phyloP scores from a whole-genome alignment of 2,329 filamentous ascomycete genomes.

The Tolypocladium pustulatum region DNA sequence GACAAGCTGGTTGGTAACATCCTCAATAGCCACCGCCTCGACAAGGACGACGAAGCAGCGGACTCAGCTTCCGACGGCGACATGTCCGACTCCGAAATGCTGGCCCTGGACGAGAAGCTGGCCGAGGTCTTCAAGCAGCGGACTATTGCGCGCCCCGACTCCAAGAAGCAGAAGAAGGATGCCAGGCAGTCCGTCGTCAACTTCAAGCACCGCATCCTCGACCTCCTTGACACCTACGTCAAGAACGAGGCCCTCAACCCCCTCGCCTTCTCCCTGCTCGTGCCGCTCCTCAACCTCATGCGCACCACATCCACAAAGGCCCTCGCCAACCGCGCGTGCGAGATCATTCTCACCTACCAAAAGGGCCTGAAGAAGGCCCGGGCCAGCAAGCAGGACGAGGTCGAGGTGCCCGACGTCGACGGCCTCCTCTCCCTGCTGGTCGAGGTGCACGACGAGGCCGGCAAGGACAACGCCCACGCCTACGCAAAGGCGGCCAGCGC shows the following conservation, averaged over 20 bases:
- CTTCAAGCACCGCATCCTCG: conserved; percentile 90
- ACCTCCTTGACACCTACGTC: conserved; percentile 76
- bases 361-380: conserved; percentile 52
- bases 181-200: conserved; percentile 83
- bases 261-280: conserved; percentile 57
- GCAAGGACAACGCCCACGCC: conserved; percentile 52
- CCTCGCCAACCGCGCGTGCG: conserved; percentile 60
- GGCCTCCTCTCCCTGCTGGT: conserved; percentile 48
- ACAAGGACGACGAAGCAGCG: conserved; percentile 46
- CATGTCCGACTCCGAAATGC: conserved; percentile 96
- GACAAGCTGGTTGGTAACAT: conserved; percentile 70
- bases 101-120: conserved; percentile 74
- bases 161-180: conserved; percentile 77
- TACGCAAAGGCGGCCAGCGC: conserved; percentile 68
- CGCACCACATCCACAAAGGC: conserved; percentile 69
- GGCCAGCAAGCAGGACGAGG: conserved; percentile 15
- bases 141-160: conserved; percentile 48
- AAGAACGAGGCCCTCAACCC: conserved; percentile 63
- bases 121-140: conserved; percentile 76
- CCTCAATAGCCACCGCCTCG: conserved; percentile 58
- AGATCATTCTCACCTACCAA: conserved; percentile 63
- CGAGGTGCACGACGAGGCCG: conserved; percentile 58
- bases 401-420: conserved; percentile 24
- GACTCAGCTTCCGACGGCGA: conserved; percentile 58
- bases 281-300: conserved; percentile 67